Percentiles rank a stretch among this genome's conserved stretches.
phyloP scores from a whole-genome alignment of 352 stramenopile species.

The Globisporangium emineosum region DNA sequence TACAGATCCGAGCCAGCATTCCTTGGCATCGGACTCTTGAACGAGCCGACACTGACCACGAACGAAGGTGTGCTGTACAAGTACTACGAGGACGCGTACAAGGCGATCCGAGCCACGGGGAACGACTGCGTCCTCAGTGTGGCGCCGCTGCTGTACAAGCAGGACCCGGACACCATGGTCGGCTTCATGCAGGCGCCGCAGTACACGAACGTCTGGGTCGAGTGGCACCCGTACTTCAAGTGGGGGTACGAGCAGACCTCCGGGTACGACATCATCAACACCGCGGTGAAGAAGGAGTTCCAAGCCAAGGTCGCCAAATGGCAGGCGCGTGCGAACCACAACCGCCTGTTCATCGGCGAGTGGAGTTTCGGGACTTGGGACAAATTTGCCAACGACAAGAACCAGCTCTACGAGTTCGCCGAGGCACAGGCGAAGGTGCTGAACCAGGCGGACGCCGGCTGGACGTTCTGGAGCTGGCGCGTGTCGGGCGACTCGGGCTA shows the following conservation, averaged over 20 bases:
- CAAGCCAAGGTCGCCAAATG: conserved; percentile 32
- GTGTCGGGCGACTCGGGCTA: conserved; percentile 58
- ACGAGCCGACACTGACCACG: conserved; percentile 57
- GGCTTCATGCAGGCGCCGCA: conserved; percentile 47
- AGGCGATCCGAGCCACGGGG: conserved; percentile 40
- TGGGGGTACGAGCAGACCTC: conserved; percentile 69
- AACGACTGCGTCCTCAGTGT: conserved; percentile 71
- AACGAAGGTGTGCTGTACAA: conserved; percentile 45
- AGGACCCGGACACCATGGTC: conserved; percentile 40
- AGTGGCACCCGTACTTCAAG: conserved; percentile 83
- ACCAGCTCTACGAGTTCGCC: conserved; percentile 49
- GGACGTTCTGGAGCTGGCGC: conserved; percentile 73
- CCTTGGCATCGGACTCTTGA: conserved; percentile 68
- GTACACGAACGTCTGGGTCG: conserved; percentile 76
- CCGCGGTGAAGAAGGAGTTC: conserved; percentile 39
- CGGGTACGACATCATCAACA: conserved; percentile 44
- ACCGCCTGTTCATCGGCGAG: conserved; percentile 46
- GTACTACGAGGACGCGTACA: conserved; percentile 77
- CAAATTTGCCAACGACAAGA: conserved; percentile 48
- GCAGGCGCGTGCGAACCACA: conserved; percentile 34
- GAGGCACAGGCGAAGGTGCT: conserved; percentile 45
- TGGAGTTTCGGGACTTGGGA: conserved; percentile 39
- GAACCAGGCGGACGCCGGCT: conserved; percentile 50
- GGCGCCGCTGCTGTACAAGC: conserved; percentile 48
- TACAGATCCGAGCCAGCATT: conserved; percentile 71